Conservation (phyloP, 108 stramenopile genomes). For the Parietichytrium sp. region DNA sequence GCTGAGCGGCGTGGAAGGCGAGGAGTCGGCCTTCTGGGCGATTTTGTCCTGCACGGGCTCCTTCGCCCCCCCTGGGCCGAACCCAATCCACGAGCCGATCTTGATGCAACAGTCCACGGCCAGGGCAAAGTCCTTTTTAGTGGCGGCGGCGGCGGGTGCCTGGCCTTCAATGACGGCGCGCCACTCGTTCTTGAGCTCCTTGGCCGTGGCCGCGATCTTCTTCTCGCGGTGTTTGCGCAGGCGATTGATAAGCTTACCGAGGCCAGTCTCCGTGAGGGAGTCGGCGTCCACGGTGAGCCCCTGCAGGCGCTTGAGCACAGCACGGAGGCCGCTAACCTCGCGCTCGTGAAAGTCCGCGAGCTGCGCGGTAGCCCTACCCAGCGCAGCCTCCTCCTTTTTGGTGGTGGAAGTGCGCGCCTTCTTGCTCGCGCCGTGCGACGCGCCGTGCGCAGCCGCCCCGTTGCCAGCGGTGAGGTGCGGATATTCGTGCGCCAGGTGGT, state of each 20-base stretch:
- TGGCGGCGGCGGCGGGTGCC: too few species aligned
- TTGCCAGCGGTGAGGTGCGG: too few species aligned
- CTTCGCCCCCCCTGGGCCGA: not conserved
- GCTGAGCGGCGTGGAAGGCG: not conserved
- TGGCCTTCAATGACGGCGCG: not conserved
- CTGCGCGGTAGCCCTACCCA: not conserved
- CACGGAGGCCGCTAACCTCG: not conserved
- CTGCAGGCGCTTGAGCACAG: not conserved
- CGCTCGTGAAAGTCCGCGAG: not conserved
- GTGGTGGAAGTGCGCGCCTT: too few species aligned
- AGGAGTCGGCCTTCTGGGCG: not conserved
- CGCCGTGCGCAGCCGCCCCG: too few species aligned
- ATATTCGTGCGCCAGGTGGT: too few species aligned
- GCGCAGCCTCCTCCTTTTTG: too few species aligned
- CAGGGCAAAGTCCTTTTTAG: slow-evolving; percentile 31
- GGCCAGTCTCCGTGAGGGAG: not conserved
- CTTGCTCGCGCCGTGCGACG: too few species aligned
- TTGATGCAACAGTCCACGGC: slow-evolving; percentile 14
- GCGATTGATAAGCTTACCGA: not conserved
- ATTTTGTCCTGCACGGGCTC: not conserved
- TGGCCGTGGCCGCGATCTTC: slow-evolving; percentile 17
- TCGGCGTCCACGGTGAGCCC: slow-evolving; percentile 3
- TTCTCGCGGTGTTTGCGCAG: slow-evolving; percentile 20
- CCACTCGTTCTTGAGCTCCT: not conserved
- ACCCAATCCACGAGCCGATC: slow-evolving; percentile 18